Evolutionary conservation across 2,329 filamentous ascomycete species (phyloP), one percentile per base, ranked within the genome.

Genomic region (Aspergillus quadrilineatus): DNA sequence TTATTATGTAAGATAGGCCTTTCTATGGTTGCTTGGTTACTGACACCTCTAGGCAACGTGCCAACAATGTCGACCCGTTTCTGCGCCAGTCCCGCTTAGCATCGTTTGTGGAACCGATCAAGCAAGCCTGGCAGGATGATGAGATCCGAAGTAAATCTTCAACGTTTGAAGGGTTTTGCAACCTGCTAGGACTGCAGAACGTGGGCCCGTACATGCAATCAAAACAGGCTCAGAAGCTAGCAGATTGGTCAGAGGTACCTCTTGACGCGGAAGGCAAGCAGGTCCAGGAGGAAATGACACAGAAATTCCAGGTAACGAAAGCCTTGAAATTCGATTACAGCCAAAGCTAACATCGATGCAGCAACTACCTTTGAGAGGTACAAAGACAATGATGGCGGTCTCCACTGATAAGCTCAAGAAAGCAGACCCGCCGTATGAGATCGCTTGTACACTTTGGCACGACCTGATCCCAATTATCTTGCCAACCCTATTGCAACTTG

Each of bases 381-480:
- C 93, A 1, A 97, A 97, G 70, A 91, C 90, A 0, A 89, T 97
- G 68, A 77, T 99, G n/a, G 89, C 89, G 1, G 93, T 92, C 48
- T 95, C 93, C 0, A 93, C 94, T 0, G 95, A 99, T 65, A 91
- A 91, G 69, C 76, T 97, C 6, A 88, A 91, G 48, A 89, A 89
- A 64, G 82, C 83, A 4, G 87, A 89, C 4, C 77, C 84, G 7
- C 81, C 89, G 0, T 94, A 92, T 64, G 84, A 89, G 59, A 85
- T 89, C 28, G 90, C 92, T 0, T 88, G 87, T 64, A 80, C 81
- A 15, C 77, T 99, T n/a, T 99, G 94, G 94, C 85, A 88, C 57
- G 88, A 92, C 53, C 83, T 87, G 1, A 89, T 97, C 53, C 89
- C 90, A 0, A 76, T 85, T 15, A 90, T 99, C 50, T 80, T 99